phyloP scores from a whole-genome alignment of 495 filamentous ascomycete species.

The Penicillium ucsense region DNA sequence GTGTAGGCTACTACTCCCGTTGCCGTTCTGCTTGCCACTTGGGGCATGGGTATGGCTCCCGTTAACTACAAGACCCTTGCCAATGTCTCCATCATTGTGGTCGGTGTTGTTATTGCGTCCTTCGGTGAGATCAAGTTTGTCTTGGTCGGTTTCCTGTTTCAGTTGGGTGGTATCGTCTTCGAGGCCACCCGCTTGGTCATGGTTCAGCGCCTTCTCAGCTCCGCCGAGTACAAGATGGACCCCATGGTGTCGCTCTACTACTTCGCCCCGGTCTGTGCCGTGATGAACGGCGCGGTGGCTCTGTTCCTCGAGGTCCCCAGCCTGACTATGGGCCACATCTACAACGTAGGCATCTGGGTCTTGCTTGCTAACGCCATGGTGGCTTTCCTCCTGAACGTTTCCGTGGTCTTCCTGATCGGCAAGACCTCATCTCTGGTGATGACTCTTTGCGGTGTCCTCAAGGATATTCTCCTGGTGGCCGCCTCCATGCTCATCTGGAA shows the following conservation, averaged over 20 bases:
- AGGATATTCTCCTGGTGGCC: conserved; percentile 90
- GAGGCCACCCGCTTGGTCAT: conserved; percentile 87
- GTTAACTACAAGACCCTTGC: conserved; percentile 69
- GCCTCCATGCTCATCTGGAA: conserved; percentile 87
- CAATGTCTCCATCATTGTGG: conserved; percentile 81
- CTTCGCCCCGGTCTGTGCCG: conserved; percentile 85
- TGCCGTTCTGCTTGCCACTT: conserved; percentile 75
- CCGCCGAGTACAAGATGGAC: conserved; percentile 94
- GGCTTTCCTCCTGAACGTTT: conserved; percentile 85
- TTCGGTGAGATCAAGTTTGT: conserved; percentile 90
- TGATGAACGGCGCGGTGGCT: conserved; percentile 75
- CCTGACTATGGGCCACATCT: conserved; percentile 61
- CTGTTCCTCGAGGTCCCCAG: conserved; percentile 70
- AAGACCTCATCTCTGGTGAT: conserved; percentile 94
- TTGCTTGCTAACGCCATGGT: conserved; percentile 73
- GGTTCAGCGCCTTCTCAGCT: conserved; percentile 82
- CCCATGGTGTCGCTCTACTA: conserved; percentile 93
- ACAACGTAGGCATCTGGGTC: conserved; percentile 61
- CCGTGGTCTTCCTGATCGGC: conserved; percentile 93
- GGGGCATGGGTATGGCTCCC: conserved; percentile 68
- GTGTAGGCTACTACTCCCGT: conserved; percentile 78
- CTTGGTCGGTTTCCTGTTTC: conserved; percentile 77
- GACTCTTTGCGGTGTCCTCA: conserved; percentile 94
- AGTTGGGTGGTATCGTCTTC: conserved; percentile 74
- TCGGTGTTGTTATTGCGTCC: conserved; percentile 84